These are phyloP conservation scores for Crotalaria pallida DNA, from an alignment of 306 rosid genomes.

Conservation along the genomic window DNA sequence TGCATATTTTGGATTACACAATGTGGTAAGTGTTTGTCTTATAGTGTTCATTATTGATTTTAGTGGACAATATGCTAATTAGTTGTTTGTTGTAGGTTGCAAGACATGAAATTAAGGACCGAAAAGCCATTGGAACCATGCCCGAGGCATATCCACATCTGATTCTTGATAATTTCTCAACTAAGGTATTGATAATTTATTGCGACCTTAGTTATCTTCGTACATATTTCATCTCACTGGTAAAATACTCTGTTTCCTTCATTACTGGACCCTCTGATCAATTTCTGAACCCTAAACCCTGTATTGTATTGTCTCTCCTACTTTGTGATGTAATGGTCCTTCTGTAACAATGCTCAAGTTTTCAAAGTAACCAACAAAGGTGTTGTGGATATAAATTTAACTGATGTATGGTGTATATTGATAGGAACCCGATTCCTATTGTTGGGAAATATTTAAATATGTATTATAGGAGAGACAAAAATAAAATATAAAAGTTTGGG, in stretches of 20 bases:
- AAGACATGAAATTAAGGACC: conserved; percentile 90
- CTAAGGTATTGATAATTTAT: conserved; percentile 54
- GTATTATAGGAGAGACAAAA: no score
- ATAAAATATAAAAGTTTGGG: no score
- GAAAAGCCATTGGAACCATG: conserved; percentile 80
- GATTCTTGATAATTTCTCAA: conserved; percentile 70
- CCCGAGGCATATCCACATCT: conserved; percentile 90
- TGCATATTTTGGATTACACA: conserved; percentile 80
- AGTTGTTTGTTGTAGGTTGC: conserved; percentile 53
- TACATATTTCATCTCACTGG: background rate
- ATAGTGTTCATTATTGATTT: background rate
- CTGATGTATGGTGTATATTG: background rate
- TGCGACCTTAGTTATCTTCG: background rate
- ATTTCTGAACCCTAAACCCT: no score
- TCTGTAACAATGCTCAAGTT: background rate
- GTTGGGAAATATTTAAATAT: no score
- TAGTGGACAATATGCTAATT: conserved; percentile 18
- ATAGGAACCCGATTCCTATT: no score
- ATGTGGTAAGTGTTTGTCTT: conserved; percentile 63
- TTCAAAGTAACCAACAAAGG: background rate
- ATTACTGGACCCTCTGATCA: background rate
- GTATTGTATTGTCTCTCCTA: no score
- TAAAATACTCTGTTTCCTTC: conserved; percentile 6
- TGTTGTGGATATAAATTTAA: background rate
- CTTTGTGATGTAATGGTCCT: no score